These are phyloP conservation scores for Petrea volubilis DNA, from an alignment of 257 asterid species.

Conservation along the genomic window DNA sequence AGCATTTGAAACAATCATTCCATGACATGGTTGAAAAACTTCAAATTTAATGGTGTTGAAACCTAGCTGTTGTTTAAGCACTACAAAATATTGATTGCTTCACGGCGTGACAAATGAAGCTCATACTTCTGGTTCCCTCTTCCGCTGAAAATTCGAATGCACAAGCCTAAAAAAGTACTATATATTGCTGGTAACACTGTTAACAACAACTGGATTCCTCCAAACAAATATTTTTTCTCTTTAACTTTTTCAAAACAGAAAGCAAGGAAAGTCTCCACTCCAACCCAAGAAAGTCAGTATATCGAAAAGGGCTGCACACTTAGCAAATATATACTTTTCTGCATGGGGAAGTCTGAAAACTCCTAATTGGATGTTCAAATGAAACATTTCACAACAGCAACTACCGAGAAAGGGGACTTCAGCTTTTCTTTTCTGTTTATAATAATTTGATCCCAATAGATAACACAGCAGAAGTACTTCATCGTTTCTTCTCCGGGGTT, in stretches of 20 bases:
- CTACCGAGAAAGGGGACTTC: not conserved
- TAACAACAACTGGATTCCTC: not conserved
- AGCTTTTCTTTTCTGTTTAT: not conserved
- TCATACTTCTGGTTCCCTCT: not conserved
- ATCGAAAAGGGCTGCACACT: not conserved
- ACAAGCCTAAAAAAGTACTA: not conserved
- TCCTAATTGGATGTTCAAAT: not conserved
- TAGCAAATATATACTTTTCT: not conserved
- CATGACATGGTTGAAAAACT: not conserved
- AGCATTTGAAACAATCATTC: not conserved
- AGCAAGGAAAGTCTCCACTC: not conserved
- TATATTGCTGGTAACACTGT: not conserved
- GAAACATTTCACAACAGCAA: not conserved
- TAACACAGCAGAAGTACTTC: not conserved
- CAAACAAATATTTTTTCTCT: not conserved
- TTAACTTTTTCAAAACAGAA: not conserved
- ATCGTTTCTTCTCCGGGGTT: not conserved
- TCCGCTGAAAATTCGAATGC: not conserved
- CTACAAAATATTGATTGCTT: not conserved
- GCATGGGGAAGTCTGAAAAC: not conserved
- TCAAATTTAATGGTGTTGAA: not conserved
- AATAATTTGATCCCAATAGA: not conserved
- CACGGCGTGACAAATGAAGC: not conserved
- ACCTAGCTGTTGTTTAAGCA: not conserved
- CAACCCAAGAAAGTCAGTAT: conserved; percentile 3